Conservation (phyloP, 768 basidiomycete genomes). For the Mycena galericulata region DNA sequence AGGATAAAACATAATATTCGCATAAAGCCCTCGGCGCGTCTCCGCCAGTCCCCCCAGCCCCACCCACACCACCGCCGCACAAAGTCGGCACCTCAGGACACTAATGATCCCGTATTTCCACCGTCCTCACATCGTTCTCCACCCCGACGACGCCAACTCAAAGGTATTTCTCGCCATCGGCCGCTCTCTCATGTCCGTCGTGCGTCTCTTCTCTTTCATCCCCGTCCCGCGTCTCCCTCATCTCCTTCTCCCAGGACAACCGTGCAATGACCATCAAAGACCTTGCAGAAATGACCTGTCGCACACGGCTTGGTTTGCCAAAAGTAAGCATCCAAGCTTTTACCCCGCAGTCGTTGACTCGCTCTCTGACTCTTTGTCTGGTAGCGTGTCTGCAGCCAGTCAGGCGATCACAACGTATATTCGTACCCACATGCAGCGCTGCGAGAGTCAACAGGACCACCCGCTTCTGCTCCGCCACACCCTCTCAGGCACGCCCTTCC, state of each 20-base stretch:
- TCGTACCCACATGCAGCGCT: slow-evolving; percentile 77
- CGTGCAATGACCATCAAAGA: slow-evolving; percentile 90
- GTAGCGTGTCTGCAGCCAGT: slow-evolving; percentile 79
- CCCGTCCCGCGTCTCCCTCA: slow-evolving; percentile 25
- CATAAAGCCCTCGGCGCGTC: slow-evolving; percentile 65
- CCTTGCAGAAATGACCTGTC: slow-evolving; percentile 77
- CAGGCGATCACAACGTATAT: slow-evolving; percentile 90
- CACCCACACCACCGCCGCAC: slow-evolving; percentile 41
- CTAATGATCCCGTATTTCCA: slow-evolving; percentile 60
- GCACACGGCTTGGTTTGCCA: slow-evolving; percentile 77
- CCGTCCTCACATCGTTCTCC: slow-evolving; percentile 73
- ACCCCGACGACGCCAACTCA: slow-evolving; percentile 78
- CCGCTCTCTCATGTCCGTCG: slow-evolving; percentile 79
- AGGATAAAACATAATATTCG: slow-evolving; percentile 64
- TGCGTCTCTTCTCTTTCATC: slow-evolving; percentile 52
- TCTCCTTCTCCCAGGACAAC: slow-evolving; percentile 65
- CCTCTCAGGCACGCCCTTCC: slow-evolving; percentile 74
- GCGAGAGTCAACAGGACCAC: slow-evolving; percentile 76
- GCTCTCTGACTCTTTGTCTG: slow-evolving; percentile 29
- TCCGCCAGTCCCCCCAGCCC: slow-evolving; percentile 58
- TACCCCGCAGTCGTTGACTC: slow-evolving; percentile 27
- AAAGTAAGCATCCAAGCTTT: slow-evolving; percentile 67
- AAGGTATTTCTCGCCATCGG: slow-evolving; percentile 82
- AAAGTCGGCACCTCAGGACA: slow-evolving; percentile 36
- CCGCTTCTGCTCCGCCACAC: slow-evolving; percentile 80